phyloP scores from a whole-genome alignment of 2,329 filamentous ascomycete genomes.

The Pyrenochaeta sp. region DNA sequence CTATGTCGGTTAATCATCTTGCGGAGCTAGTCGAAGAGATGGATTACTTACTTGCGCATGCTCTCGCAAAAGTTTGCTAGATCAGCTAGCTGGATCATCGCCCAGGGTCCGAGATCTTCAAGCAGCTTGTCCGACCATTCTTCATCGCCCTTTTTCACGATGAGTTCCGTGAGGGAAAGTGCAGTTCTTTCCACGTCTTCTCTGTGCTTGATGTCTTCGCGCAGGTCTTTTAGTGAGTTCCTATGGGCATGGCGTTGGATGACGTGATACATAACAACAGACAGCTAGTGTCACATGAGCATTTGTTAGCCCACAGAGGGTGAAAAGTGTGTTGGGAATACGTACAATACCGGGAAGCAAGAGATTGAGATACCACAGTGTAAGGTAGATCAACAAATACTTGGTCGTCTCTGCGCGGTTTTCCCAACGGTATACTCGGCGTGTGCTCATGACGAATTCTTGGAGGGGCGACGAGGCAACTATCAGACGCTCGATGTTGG shows the following conservation, averaged over 20 bases:
- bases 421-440: slow-evolving; percentile 51
- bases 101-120: slow-evolving; percentile 39
- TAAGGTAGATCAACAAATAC: slow-evolving; percentile 36
- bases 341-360: slow-evolving; percentile 38
- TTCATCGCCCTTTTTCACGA: slow-evolving; percentile 48
- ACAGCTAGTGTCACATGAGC: slow-evolving; percentile 22
- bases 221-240: slow-evolving; percentile 35
- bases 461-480: slow-evolving; percentile 50
- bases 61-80: slow-evolving; percentile 47
- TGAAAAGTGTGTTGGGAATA: not conserved
- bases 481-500: slow-evolving; percentile 48
- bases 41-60: slow-evolving; percentile 36
- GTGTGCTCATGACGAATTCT: slow-evolving; percentile 43
- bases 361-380: slow-evolving; percentile 38
- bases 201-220: slow-evolving; percentile 41
- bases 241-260: slow-evolving; percentile 26
- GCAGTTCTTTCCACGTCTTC: slow-evolving; percentile 43
- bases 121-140: slow-evolving; percentile 47
- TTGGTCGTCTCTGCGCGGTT: slow-evolving; percentile 38
- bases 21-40: too few species aligned
- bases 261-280: slow-evolving; percentile 33
- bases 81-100: slow-evolving; percentile 49
- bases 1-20: slow-evolving; percentile 13
- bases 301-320: not conserved
- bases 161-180: slow-evolving; percentile 45